phyloP scores from a whole-genome alignment of 768 basidiomycete species.

The Phylloporus sp. region DNA sequence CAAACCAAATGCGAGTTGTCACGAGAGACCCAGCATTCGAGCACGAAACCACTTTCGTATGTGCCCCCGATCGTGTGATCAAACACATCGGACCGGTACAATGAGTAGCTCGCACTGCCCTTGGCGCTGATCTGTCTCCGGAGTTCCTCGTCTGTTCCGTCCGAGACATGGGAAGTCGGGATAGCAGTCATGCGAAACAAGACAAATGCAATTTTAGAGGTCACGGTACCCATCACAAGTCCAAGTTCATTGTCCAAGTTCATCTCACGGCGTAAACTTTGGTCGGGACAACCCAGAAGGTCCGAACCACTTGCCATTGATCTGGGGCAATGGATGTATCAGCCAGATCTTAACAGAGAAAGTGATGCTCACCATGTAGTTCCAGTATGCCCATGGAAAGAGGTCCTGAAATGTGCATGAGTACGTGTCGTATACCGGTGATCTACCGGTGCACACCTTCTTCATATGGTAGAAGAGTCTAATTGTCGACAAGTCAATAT shows the following conservation, averaged over 20 bases:
- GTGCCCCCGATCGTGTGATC: not conserved
- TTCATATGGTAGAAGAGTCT: slow-evolving; percentile 79
- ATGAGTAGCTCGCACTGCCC: not conserved
- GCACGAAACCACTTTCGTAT: not conserved
- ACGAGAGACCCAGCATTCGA: not conserved
- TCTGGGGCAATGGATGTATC: slow-evolving; percentile 6
- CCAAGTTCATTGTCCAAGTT: not conserved
- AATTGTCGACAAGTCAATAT: slow-evolving; percentile 4
- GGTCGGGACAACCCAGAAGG: slow-evolving; percentile 1
- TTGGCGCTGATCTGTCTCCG: not conserved
- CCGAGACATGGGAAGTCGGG: slow-evolving; percentile 8
- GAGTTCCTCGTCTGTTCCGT: slow-evolving; percentile 3
- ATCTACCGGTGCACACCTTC: slow-evolving; percentile 34
- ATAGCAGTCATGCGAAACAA: not conserved
- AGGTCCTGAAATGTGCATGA: slow-evolving; percentile 22
- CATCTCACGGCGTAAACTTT: slow-evolving; percentile 27
- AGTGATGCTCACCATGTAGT: slow-evolving; percentile 48
- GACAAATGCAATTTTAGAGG: slow-evolving; percentile 6
- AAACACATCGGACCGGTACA: slow-evolving; percentile 4
- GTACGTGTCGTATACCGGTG: not conserved
- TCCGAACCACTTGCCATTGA: slow-evolving; percentile 7
- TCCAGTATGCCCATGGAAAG: slow-evolving; percentile 65
- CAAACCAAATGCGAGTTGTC: not conserved
- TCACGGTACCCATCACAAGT: not conserved
- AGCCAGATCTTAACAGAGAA: not conserved